Evolutionary conservation across 352 stramenopile species (phyloP).

Genomic region (Plasmopara halstedii): DNA sequence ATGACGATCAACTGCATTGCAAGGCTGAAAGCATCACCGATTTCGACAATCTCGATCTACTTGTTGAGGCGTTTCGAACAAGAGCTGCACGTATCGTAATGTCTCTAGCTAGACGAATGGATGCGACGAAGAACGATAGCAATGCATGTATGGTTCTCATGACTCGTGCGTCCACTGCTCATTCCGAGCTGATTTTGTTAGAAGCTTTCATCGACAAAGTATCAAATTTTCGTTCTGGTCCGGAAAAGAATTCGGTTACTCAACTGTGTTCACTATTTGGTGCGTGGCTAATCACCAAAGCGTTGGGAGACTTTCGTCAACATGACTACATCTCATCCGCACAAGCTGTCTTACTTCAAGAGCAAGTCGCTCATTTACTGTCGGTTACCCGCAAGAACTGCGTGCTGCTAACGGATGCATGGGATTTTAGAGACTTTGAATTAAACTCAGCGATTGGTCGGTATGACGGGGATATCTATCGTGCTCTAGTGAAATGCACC

Average conservation of each 20-base stretch:
- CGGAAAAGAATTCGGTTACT: slow-evolving; percentile 22
- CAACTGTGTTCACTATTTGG: slow-evolving; percentile 39
- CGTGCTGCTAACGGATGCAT: slow-evolving; percentile 36
- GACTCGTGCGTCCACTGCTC: slow-evolving; percentile 35
- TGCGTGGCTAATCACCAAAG: slow-evolving; percentile 36
- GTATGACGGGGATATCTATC: slow-evolving; percentile 56
- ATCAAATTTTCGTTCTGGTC: slow-evolving; percentile 13
- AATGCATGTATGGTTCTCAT: slow-evolving; percentile 54
- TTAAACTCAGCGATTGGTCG: slow-evolving; percentile 48
- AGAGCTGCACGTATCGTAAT: slow-evolving; percentile 26
- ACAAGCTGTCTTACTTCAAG: slow-evolving; percentile 29
- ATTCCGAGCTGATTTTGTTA: slow-evolving; percentile 42
- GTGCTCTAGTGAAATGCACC: slow-evolving; percentile 31
- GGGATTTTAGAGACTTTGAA: slow-evolving; percentile 59
- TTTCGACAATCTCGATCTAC: slow-evolving; percentile 28
- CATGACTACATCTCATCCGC: slow-evolving; percentile 45
- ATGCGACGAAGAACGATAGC: slow-evolving; percentile 34
- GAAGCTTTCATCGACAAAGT: slow-evolving; percentile 26
- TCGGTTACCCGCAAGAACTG: slow-evolving; percentile 38
- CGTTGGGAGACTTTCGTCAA: slow-evolving; percentile 45
- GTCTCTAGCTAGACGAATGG: slow-evolving; percentile 25
- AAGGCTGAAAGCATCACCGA: slow-evolving; percentile 19
- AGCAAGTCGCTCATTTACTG: slow-evolving; percentile 30
- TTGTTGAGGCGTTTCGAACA: slow-evolving; percentile 35
- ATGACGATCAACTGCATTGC: slow-evolving; percentile 27